These are phyloP conservation scores for Laetiporus sulphureus DNA, from an alignment of 1,284 basidiomycete species.

Conservation along the genomic window DNA sequence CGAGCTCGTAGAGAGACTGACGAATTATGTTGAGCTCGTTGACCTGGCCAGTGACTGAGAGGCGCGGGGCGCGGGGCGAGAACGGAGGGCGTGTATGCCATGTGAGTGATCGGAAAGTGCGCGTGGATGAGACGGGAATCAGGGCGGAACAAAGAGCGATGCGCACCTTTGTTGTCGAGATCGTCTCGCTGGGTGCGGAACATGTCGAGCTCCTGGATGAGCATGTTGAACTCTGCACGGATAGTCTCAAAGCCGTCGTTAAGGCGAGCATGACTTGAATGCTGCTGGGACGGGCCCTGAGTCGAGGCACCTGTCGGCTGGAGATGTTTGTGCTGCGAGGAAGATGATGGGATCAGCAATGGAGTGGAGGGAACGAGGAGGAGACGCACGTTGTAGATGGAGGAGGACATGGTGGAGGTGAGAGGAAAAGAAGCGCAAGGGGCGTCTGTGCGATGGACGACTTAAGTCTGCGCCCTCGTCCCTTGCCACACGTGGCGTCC, in stretches of 20 bases:
- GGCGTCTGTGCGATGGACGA: too few relatives aligned
- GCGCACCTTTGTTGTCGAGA: conserved; percentile 80
- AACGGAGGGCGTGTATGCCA: neutral
- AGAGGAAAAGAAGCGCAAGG: neutral
- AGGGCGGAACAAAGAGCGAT: neutral
- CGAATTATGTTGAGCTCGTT: conserved; percentile 70
- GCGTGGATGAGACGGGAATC: neutral
- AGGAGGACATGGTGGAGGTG: conserved; percentile 23
- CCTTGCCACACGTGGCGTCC: too few relatives aligned
- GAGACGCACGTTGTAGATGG: conserved; percentile 29
- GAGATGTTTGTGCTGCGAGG: conserved; percentile 55
- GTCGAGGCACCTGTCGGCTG: conserved; percentile 48
- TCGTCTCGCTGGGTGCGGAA: conserved; percentile 84
- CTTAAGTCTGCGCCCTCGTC: too few relatives aligned
- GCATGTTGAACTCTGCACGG: conserved; percentile 79
- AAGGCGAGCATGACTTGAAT: conserved; percentile 41
- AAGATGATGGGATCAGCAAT: neutral
- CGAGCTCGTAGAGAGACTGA: conserved; percentile 73
- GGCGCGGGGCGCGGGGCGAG: neutral
- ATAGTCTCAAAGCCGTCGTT: conserved; percentile 81
- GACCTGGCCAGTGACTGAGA: conserved; percentile 59
- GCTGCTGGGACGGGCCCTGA: conserved; percentile 33
- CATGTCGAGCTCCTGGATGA: conserved; percentile 62
- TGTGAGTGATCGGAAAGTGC: neutral
- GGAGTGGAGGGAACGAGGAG: conserved; percentile 3